Base-by-base conservation (phyloP, 106 monocot species). In the Dendrobium officinale region DNA sequence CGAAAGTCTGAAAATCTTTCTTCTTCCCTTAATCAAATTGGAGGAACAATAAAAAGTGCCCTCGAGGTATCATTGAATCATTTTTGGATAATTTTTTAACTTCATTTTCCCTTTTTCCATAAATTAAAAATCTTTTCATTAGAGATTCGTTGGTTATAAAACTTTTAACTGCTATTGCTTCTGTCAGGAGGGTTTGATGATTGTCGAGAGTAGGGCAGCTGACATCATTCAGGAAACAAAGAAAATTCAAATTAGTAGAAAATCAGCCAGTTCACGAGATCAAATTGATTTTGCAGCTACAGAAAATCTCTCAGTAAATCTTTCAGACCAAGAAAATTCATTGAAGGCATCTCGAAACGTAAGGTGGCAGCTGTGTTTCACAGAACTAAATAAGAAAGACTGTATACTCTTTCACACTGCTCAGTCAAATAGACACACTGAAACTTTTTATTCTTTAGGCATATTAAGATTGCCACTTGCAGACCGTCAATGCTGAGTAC, bases 341-440 rank as follows among this genome's bases (percentile, higher is more conserved):
- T 77, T 95, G 79, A 95, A 95, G 86, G 89, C 90, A 67, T 92
- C 95, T 80, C 90, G 92, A 78, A 85, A 95, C 72, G 95, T 95
- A 90, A 89, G 95, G 90, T 87, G 87, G 80, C 92, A 87, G 79
- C 81, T 84, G 64, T 83, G 78, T 85, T 79, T 83, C 67, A 17
- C 70, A 33, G 15, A 33, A 26, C 16, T 24, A 19, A 54, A 54
- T 16, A 54, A 5, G 7, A n/a, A 64, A 19, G 22, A 64, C 6
- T 64, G 31, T 31, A 31, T 31, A 64, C 19, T 64, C 7, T 64
- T 64, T 4, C 64, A 64, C 37, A 37, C 2, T 37, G 37, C 37
- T 37, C 37, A 37, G 37, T 37, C 37, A 37, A 37, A 37, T 37
- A 37, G 37, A 37, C 37, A 37, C 37, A 37, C 37, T 37, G 37